Evolutionary conservation across 108 stramenopile genomes (phyloP).

Genomic region (Schizochytrium sp.): DNA sequence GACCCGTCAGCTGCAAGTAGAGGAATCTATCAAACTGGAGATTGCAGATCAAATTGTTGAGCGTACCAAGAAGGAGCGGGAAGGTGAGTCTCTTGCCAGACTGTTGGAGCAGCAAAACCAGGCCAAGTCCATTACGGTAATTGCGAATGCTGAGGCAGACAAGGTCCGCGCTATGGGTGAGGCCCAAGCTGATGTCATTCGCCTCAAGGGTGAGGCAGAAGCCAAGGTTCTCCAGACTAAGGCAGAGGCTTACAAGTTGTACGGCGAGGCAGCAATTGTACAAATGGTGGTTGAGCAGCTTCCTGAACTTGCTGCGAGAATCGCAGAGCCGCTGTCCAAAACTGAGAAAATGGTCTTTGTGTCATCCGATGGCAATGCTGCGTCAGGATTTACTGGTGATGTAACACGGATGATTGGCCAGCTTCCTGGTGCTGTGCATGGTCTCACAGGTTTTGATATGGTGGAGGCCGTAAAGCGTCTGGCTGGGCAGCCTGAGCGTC

Average conservation of each 20-base stretch:
- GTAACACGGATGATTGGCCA: constrained; percentile 68
- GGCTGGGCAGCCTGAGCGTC: not conserved
- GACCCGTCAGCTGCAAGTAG: constrained; percentile 71
- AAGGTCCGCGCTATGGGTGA: constrained; percentile 63
- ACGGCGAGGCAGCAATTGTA: constrained; percentile 70
- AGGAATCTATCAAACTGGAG: constrained; percentile 67
- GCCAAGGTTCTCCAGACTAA: constrained; percentile 70
- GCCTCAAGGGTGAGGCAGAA: constrained; percentile 73
- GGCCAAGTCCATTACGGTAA: constrained; percentile 65
- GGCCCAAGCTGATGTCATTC: constrained; percentile 67
- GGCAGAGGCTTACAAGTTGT: constrained; percentile 71
- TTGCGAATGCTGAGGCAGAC: constrained; percentile 60
- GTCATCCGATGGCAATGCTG: constrained; percentile 68
- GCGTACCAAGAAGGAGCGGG: constrained; percentile 69
- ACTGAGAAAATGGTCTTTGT: constrained; percentile 74
- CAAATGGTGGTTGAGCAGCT: constrained; percentile 70
- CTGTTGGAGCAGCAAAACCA: constrained; percentile 73
- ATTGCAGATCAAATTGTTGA: constrained; percentile 70
- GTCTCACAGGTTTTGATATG: constrained; percentile 70
- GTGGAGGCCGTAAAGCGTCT: constrained; percentile 57
- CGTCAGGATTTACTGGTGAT: constrained; percentile 68
- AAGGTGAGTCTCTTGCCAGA: constrained; percentile 70
- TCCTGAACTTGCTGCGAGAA: constrained; percentile 67
- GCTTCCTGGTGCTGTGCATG: constrained; percentile 70
- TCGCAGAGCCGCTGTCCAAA: constrained; percentile 70